Percentiles rank a stretch among this genome's conserved stretches.
These are phyloP conservation scores for Cercospora zeina DNA, from an alignment of 2,329 filamentous ascomycete species.

Conservation along the genomic window DNA sequence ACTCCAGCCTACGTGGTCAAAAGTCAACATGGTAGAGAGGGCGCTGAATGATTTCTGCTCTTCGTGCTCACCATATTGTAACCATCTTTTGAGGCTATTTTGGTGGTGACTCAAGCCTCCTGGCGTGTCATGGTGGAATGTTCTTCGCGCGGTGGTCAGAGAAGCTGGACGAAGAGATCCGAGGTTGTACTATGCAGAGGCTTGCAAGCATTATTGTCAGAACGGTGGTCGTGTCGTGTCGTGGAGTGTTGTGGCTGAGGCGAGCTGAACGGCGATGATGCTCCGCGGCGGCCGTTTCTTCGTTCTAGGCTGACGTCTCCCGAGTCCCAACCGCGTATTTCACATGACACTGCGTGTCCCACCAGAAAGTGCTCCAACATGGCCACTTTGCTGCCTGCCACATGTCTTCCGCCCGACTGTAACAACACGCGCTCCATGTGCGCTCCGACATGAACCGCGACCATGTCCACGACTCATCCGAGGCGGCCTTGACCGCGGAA, in stretches of 20 bases:
- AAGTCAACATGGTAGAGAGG: too few relatives aligned
- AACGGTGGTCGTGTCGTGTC: not conserved
- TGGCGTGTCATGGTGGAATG: too few relatives aligned
- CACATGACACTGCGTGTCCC: not conserved
- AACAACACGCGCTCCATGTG: slow-evolving; percentile 9
- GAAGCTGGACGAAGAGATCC: too few relatives aligned
- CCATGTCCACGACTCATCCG: slow-evolving; percentile 8
- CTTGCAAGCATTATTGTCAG: not conserved
- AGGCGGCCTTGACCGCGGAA: slow-evolving; percentile 19
- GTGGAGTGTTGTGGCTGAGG: slow-evolving; percentile 2
- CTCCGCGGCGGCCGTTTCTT: slow-evolving; percentile 1
- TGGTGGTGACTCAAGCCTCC: too few relatives aligned
- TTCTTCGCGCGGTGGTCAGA: too few relatives aligned
- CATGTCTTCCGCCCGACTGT: slow-evolving; percentile 5
- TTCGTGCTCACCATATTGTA: not conserved
- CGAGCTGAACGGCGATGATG: not conserved
- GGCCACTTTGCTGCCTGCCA: slow-evolving; percentile 9
- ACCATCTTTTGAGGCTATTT: not conserved
- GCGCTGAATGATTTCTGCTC: not conserved
- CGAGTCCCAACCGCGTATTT: slow-evolving; percentile 10
- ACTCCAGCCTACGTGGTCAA: not conserved
- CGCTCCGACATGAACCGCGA: slow-evolving; percentile 17
- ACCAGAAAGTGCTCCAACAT: slow-evolving; percentile 4
- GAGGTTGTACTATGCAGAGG: too few relatives aligned
- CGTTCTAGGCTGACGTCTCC: slow-evolving; percentile 1